Base-by-base conservation (phyloP, 495 filamentous ascomycete species). In the Amphirosellinia nigrospora region DNA sequence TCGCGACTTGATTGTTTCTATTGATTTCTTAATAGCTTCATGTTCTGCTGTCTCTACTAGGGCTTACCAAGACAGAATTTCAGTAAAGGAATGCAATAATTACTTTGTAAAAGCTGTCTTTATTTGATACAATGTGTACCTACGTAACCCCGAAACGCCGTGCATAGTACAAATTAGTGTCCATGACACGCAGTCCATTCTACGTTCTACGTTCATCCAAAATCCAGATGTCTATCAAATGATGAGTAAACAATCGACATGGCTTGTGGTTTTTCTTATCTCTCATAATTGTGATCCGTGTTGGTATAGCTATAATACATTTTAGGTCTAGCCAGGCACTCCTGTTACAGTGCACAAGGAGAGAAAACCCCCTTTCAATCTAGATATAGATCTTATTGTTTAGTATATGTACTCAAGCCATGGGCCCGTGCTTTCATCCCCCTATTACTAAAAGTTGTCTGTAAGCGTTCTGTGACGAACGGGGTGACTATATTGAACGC, bases 1-100 rank as follows among this genome's bases (percentile, higher is more conserved):
- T 39, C 32, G 41, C 63, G 63, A 65, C 41, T 65, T 16, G 28
- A 39, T 23, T 52, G 30, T 53, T 21, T 39, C 63, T 50, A 36
- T 50, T 64, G 61, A 38, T 53, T 21, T 52, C n/a, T 53, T 65
- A 8, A 53, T 65, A 53, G 46, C 61, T 64, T 64, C 28, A 23
- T n/a, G 19, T 34, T 36, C 19, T 30, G 23, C 19, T 38, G 21
- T n/a, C 13, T 45, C 6, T n/a, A 10, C 23, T 23, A 62, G 38
- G 38, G 21, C 23, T 41, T 45, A 34, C 23, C 13, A 13, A 16
- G 21, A 26, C 21, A 9, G 2, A 34, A 67, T 21, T n/a, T 55
- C 50, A 7, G 36, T 39, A 66, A 21, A 56, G 16, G 30, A 41
- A 60, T 60, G 41, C 19, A 34, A 60, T 7, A 1, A 15, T 56